Conservation (phyloP, 2,329 filamentous ascomycete genomes). For the Penicillium thymicola region DNA sequence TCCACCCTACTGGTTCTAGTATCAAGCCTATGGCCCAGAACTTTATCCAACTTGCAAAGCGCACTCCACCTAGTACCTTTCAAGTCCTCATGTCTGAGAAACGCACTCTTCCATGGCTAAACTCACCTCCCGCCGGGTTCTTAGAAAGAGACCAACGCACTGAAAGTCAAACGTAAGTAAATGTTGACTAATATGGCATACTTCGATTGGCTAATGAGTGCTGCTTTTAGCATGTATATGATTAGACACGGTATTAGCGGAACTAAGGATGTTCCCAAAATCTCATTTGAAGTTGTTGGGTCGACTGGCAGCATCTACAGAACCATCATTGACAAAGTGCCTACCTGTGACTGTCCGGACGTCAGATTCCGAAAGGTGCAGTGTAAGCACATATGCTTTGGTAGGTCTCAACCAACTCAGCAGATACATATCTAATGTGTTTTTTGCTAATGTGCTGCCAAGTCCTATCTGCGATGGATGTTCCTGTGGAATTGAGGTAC, state of each 20-base stretch:
- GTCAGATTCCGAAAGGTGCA: conserved; percentile 47
- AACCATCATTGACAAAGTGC: conserved; percentile 52
- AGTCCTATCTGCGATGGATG: background rate
- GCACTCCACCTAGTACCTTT: background rate
- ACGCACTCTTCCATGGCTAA: background rate
- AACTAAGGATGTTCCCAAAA: conserved; percentile 45
- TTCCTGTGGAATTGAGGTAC: background rate
- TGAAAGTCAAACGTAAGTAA: background rate
- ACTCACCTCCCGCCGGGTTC: background rate
- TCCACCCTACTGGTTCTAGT: too few species aligned
- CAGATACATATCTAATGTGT: background rate
- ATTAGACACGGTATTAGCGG: conserved; percentile 49
- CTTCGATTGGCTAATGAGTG: background rate
- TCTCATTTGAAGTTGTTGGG: conserved; percentile 57
- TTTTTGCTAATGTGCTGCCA: background rate
- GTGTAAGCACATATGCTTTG: conserved; percentile 63
- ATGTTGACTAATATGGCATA: background rate
- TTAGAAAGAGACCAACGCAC: background rate
- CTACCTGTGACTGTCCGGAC: conserved; percentile 56
- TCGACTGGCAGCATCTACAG: conserved; percentile 62
- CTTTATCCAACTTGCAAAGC: background rate
- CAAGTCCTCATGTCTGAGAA: background rate
- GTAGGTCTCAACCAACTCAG: conserved; percentile 33
- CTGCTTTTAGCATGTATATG: conserved; percentile 52
- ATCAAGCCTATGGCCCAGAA: background rate